Conservation (phyloP, 2,329 filamentous ascomycete species). For the Colletotrichum trifolii region DNA sequence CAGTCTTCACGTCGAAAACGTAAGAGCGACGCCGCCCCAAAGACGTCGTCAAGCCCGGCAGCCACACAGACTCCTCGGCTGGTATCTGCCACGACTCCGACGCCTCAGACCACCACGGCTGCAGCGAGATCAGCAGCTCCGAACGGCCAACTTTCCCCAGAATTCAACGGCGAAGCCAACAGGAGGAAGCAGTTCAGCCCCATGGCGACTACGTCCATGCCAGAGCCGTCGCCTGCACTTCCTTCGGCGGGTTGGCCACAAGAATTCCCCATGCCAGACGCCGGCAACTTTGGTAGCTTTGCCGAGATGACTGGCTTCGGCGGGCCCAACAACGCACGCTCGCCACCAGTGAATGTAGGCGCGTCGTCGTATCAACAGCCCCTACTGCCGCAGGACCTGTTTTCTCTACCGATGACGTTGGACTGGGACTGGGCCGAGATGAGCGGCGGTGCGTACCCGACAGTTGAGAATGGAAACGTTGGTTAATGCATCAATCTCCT, state of each 20-base stretch:
- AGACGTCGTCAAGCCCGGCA: slow-evolving; percentile 38
- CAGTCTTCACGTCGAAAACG: slow-evolving; percentile 83
- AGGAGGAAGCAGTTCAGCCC: slow-evolving; percentile 44
- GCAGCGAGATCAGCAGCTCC: slow-evolving; percentile 4
- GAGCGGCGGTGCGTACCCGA: slow-evolving; percentile 72
- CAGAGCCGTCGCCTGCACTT: slow-evolving; percentile 57
- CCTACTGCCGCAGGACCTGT: slow-evolving; percentile 91
- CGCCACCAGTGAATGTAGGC: slow-evolving; percentile 45
- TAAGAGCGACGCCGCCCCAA: slow-evolving; percentile 71
- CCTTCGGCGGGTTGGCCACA: slow-evolving; percentile 59
- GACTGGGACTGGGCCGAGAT: slow-evolving; percentile 87
- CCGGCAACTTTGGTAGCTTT: slow-evolving; percentile 55
- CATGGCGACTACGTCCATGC: slow-evolving; percentile 50
- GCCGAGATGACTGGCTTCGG: slow-evolving; percentile 59
- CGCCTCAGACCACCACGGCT: slow-evolving; percentile 39
- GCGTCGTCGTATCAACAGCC: slow-evolving; percentile 76
- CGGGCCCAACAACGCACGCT: slow-evolving; percentile 47
- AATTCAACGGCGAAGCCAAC: slow-evolving; percentile 38
- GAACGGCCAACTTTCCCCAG: slow-evolving; percentile 37
- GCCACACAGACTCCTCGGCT: slow-evolving; percentile 47
- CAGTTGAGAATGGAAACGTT: slow-evolving; percentile 71
- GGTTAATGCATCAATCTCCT: slow-evolving; percentile 37
- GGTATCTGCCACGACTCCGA: slow-evolving; percentile 44
- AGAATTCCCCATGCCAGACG: slow-evolving; percentile 52
- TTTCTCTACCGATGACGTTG: slow-evolving; percentile 94